phyloP scores from a whole-genome alignment of 2,329 filamentous ascomycete genomes.

The Neoscytalidium dimidiatum region DNA sequence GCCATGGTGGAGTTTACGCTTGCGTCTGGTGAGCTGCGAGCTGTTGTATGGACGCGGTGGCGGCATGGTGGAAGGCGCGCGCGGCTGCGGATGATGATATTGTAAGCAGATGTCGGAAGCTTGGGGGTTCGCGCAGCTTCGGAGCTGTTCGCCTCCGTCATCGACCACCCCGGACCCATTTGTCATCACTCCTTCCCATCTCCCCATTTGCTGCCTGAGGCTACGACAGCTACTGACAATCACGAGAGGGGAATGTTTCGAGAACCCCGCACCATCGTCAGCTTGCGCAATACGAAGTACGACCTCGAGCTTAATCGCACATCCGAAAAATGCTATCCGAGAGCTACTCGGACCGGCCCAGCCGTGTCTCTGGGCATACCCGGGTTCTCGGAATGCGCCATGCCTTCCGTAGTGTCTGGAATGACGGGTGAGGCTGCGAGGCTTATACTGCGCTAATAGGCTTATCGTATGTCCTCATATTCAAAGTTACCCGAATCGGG shows the following conservation, averaged over 20 bases:
- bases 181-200: constrained; percentile 2
- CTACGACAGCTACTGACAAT: no score
- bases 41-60: not conserved
- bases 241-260: not conserved
- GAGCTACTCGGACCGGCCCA: not conserved
- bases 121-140: constrained; percentile 10
- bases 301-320: not conserved
- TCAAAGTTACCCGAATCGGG: no score
- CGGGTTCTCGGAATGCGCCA: not conserved
- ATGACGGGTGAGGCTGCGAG: not conserved
- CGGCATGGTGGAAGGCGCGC: constrained; percentile 3
- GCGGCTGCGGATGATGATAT: constrained; percentile 3
- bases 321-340: not conserved
- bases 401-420: not conserved
- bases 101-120: not conserved
- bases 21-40: not conserved
- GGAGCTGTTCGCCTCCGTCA: constrained; percentile 11
- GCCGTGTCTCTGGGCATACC: not conserved
- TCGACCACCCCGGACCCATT: not conserved
- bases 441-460: no score
- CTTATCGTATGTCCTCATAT: no score
- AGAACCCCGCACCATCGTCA: not conserved
- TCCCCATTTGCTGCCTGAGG: not conserved
- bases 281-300: not conserved
- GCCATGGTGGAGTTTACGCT: constrained; percentile 1